Evolutionary conservation across 148 eudicot species (phyloP), one percentile per base, ranked within the genome.

Genomic region (Euryodendron excelsum): DNA sequence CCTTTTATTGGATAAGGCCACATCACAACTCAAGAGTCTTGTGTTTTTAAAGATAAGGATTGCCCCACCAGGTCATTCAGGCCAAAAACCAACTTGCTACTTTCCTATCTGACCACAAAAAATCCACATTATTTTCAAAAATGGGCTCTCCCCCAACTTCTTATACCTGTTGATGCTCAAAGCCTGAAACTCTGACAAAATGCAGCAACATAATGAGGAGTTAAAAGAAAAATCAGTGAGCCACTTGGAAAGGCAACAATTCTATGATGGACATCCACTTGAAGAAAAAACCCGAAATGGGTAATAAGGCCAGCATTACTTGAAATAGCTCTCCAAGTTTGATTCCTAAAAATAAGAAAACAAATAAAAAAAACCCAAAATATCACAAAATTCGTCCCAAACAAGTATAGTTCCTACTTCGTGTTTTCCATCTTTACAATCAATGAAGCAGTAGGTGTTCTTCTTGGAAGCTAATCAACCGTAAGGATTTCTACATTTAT

Each of bases 1-100:
- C 50, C 12, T 34, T 33, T 33, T 71, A 52, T 59, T 62, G 81
- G 87, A 84, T 80, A 86, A 86, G 86, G 89, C 80, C 81, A 82
- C 55, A 73, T 81, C 74, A 76, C 67, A 67, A 12, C 47, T 79
- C 74, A 13, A 75, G 53, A 68, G 13, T 28, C 15, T 63, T 39
- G 53, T n/a, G 63, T 20, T 39, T 75, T 59, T 71, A 36, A 69
- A 73, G 88, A 88, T 88, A 80, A 84, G 91, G 82, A 84, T 80
- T 70, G 85, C 33, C 86, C 90, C 78, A 81, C 48, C 31, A 21
- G n/a, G 17, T 69, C 20, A 21, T 17, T 31, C 44, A 33, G 28
- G 37, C 37, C 4, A 71, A 45, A n/a, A 27, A 8, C 33, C 34
- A 23, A 41, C 30, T 39, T 69, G 50, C 30, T 9, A 2, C 31